A percentile compares a stretch with the other conserved stretches of the same genome.
Conservation (phyloP, 306 rosid species). For the Trifolium repens region DNA sequence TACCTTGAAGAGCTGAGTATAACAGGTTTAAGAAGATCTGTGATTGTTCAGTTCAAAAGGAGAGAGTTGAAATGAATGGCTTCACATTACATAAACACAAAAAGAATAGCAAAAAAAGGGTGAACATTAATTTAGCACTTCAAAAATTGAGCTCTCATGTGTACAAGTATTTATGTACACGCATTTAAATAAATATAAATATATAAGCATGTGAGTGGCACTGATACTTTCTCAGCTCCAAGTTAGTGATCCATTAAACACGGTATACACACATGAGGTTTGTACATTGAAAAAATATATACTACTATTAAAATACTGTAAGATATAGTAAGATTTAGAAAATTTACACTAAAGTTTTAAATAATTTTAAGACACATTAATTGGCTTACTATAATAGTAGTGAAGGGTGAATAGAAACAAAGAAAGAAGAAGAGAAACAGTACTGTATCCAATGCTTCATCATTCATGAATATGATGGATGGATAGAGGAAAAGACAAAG, state of each 20-base stretch:
- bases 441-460: neutral
- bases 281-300: neutral
- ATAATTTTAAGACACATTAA: too few species aligned
- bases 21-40: conserved; percentile 31
- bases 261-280: conserved; percentile 66
- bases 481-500: neutral
- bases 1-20: conserved; percentile 44
- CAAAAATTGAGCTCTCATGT: conserved; percentile 42
- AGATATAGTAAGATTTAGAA: too few species aligned
- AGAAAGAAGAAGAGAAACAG: neutral
- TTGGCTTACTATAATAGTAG: neutral
- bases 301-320: neutral
- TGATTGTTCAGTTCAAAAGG: conserved; percentile 28
- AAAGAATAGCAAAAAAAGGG: conserved; percentile 38
- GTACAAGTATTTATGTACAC: conserved; percentile 35
- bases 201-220: conserved; percentile 35
- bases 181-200: conserved; percentile 40
- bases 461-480: too few species aligned
- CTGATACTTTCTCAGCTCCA: conserved; percentile 41
- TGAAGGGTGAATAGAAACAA: too few species aligned
- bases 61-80: conserved; percentile 22
- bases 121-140: neutral
- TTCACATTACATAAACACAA: conserved; percentile 2
- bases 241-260: conserved; percentile 70
- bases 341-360: too few species aligned